Percentiles rank a stretch among this genome's conserved stretches.
phyloP scores from a whole-genome alignment of 2,329 filamentous ascomycete genomes.

The Cercospora zeina region DNA sequence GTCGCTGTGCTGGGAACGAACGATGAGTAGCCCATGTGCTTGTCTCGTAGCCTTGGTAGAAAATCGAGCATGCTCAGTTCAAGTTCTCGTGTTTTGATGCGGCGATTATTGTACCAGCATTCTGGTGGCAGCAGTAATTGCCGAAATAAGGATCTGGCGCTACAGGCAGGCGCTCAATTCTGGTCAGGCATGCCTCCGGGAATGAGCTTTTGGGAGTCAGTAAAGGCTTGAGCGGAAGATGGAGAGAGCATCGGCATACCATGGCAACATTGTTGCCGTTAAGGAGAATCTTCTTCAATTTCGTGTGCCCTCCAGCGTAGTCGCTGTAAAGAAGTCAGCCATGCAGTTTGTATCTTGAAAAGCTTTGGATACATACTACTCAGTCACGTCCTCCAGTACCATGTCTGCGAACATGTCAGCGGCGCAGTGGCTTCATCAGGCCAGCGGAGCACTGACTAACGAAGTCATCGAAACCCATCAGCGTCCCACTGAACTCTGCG shows the following conservation, averaged over 20 bases:
- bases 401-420: slow-evolving; percentile 67
- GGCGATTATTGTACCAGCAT: neutral
- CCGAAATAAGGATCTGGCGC: neutral
- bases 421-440: neutral
- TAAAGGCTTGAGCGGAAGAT: neutral
- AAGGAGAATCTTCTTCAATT: slow-evolving; percentile 88
- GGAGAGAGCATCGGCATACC: slow-evolving; percentile 58
- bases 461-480: slow-evolving; percentile 97
- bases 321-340: slow-evolving; percentile 60
- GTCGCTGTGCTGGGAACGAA: neutral
- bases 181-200: slow-evolving; percentile 35
- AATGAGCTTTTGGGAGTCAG: slow-evolving; percentile 27
- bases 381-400: slow-evolving; percentile 95
- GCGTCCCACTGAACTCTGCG: slow-evolving; percentile 88
- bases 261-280: slow-evolving; percentile 99
- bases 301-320: slow-evolving; percentile 79
- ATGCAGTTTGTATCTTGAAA: neutral
- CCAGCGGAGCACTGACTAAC: slow-evolving; percentile 73
- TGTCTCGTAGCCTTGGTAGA: neutral
- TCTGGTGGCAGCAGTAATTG: neutral
- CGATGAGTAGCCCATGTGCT: neutral
- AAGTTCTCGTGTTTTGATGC: neutral
- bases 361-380: slow-evolving; percentile 65
- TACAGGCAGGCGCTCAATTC: slow-evolving; percentile 14
- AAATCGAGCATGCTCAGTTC: neutral